Evolutionary conservation across 2,329 filamentous ascomycete genomes (phyloP), one percentile per base, ranked within the genome.

Genomic region (Westerdykella ornata): DNA sequence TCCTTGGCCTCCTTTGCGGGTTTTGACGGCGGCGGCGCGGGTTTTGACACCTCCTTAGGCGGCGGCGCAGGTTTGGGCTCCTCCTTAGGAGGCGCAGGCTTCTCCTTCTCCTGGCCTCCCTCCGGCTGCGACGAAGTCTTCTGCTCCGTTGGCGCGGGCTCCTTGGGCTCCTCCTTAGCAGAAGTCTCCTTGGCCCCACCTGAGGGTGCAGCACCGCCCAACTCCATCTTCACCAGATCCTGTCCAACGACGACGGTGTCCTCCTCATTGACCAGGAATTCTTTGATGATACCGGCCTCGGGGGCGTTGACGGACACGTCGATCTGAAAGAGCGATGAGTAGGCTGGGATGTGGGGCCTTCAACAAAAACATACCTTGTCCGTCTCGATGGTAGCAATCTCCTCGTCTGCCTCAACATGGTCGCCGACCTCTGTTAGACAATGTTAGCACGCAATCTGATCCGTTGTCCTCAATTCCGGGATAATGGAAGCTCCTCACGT

Each of bases 351-450:
- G 3, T 14, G 30, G 19, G 29, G 38, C 41, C 36, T 14, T 38
- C 26, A 11, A 7, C 11, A 31, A 14, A 39, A 39, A 37, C 66
- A 48, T 72, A 88, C 87, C 82, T 98, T 98, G 77, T 98, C 92
- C 12, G 92, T 98, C 72, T 98, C 92, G 62, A 98, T 98, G 37
- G 90, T 96, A 22, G 92, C 92, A 67, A 98, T 90, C 68, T 98
- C 92, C 71, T 97, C 92, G 63, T 98, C 92, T 59, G 84, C 83
- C 72, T 94, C 88, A 39, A 98, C 89, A 57, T 81, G 89, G 66
- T 98, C 92, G 60, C 92, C 92, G 56, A 96, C 74, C 71, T 90
- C 76, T 80, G 51, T 26, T 43, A 40, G 12, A 40, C 31, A 7
- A 8, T 30, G 38, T 62, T 41, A 53, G 53, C n/a, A 33, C 38